These are phyloP conservation scores for Bipolaris sorokiniana DNA, from an alignment of 2,329 filamentous ascomycete species.

Conservation along the genomic window DNA sequence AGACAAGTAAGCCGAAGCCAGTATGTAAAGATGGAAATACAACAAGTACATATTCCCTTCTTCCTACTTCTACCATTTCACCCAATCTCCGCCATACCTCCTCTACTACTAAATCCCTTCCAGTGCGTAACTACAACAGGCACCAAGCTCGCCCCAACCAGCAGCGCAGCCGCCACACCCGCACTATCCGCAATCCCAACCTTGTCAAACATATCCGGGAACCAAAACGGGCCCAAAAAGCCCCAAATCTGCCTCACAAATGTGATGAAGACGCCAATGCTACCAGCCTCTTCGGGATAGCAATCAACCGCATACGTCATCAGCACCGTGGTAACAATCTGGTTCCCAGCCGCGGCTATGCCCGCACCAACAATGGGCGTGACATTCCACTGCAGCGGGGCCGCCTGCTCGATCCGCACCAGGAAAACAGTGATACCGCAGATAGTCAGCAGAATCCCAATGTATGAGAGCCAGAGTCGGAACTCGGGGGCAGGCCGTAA, in stretches of 20 bases:
- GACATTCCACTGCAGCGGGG: constrained; percentile 58
- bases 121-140: constrained; percentile 36
- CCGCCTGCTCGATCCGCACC: constrained; percentile 57
- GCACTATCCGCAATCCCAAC: constrained; percentile 47
- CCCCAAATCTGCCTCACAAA: constrained; percentile 59
- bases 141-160: constrained; percentile 34
- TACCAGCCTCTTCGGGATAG: constrained; percentile 59
- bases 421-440: constrained; percentile 62
- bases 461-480: constrained; percentile 64
- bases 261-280: constrained; percentile 65
- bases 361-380: constrained; percentile 63
- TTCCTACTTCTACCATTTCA: constrained; percentile 1
- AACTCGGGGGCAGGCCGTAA: constrained; percentile 60
- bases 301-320: constrained; percentile 67
- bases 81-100: constrained; percentile 28
- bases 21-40: not conserved
- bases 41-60: not conserved
- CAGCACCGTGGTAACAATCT: constrained; percentile 66
- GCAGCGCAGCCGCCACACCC: constrained; percentile 46
- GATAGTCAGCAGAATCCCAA: constrained; percentile 59
- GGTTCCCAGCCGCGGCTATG: constrained; percentile 61
- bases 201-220: constrained; percentile 49
- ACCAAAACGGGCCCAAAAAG: constrained; percentile 53
- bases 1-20: no score
- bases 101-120: constrained; percentile 28